A percentile compares a stretch with the other conserved stretches of the same genome.
Evolutionary conservation across 805 yeast genomes (phyloP).

Genomic region (Saturnispora gosingensis): DNA sequence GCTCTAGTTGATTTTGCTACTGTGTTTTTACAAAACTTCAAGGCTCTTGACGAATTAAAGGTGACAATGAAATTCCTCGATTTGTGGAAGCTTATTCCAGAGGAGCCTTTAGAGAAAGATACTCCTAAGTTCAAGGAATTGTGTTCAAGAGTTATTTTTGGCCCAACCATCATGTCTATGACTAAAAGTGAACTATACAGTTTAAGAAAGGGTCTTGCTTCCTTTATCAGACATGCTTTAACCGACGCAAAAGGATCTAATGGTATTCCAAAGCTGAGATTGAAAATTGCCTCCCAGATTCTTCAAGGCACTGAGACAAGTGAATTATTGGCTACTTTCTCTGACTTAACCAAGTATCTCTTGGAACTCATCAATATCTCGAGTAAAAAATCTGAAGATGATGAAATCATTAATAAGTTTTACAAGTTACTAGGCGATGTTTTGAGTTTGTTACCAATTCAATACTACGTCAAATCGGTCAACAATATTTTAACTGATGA

Average conservation of each 20-base stretch:
- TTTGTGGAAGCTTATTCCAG: slow-evolving; percentile 43
- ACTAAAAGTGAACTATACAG: slow-evolving; percentile 37
- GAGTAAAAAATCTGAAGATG: slow-evolving; percentile 19
- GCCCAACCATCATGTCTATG: slow-evolving; percentile 46
- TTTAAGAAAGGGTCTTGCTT: slow-evolving; percentile 43
- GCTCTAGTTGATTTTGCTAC: slow-evolving; percentile 63
- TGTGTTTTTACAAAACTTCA: slow-evolving; percentile 59
- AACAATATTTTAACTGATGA: slow-evolving; percentile 31
- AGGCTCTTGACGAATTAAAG: slow-evolving; percentile 55
- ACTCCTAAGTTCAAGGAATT: slow-evolving; percentile 30
- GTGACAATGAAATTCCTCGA: slow-evolving; percentile 43
- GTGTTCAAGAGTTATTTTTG: slow-evolving; percentile 50
- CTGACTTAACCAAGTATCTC: slow-evolving; percentile 26
- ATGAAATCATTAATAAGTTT: slow-evolving; percentile 33
- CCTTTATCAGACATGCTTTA: slow-evolving; percentile 46
- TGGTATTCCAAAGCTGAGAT: slow-evolving; percentile 36
- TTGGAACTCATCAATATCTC: slow-evolving; percentile 33
- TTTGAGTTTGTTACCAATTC: slow-evolving; percentile 66
- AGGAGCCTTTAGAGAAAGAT: slow-evolving; percentile 30
- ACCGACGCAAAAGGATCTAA: slow-evolving; percentile 31
- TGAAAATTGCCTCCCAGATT: slow-evolving; percentile 29
- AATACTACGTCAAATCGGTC: slow-evolving; percentile 58
- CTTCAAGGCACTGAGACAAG: slow-evolving; percentile 20
- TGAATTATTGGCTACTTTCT: slow-evolving; percentile 19
- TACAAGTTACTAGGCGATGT: slow-evolving; percentile 52